Base-by-base conservation (phyloP, 2,329 filamentous ascomycete species). In the Fusarium sp. region DNA sequence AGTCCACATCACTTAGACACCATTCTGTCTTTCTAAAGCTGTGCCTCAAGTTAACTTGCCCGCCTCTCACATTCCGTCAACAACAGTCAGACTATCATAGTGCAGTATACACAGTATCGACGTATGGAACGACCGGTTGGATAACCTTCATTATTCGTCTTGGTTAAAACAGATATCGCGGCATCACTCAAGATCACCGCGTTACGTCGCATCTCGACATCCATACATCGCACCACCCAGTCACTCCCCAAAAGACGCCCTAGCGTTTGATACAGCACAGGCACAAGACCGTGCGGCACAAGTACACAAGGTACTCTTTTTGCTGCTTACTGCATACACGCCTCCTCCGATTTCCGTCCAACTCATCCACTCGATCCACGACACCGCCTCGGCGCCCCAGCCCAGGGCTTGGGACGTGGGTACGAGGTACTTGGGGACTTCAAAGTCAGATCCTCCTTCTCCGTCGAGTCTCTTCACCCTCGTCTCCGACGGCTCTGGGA, bases 351-450 rank as follows among this genome's bases (percentile, higher is more conserved):
- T 48, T 50, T 71, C 60, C 68, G 62, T 65, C 44, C 67, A 66
- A 66, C 55, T 60, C 61, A 58, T 67, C 62, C 73, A 65, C 70
- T 74, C 63, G 72, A 74, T 74, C 72, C 72, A 73, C 70, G 72
- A 74, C 70, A 74, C 72, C 72, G 72, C 72, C 72, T 73, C 72
- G 62, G 69, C 68, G 70, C 70, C 72, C 72, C 68, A 70, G 62
- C 61, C 68, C 72, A 68, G 53, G 62, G 58, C 59, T 73, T 73
- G 68, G 67, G 62, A 73, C 69, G 55, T 69, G 65, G 61, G 69
- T 70, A 71, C 69, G 65, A 71, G 69, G 69, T 72, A 71, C 69
- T 58, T 69, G 41, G 50, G 39, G 52, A 59, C 52, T 58, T 57
- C 54, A 45, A 66, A 69, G 59, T 68, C 56, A 71, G 68, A 71